phyloP scores from a whole-genome alignment of 805 yeast species.

The Saccharomyces jurei region DNA sequence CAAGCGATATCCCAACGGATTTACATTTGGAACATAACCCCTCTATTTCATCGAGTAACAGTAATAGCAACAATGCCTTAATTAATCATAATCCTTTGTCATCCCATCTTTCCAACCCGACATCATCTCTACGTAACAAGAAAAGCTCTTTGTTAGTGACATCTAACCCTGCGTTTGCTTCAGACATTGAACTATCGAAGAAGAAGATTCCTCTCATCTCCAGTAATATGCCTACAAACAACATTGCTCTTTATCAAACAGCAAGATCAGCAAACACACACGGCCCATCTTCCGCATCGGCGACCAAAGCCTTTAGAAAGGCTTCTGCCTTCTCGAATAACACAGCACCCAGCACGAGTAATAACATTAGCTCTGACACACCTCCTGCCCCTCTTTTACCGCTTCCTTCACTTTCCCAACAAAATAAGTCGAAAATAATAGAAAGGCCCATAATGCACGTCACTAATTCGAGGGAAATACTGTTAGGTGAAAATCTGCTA shows the following conservation, averaged over 20 bases:
- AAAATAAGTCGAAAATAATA: conserved; percentile 9
- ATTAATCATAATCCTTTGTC: conserved; percentile 26
- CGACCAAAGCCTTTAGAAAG: background rate
- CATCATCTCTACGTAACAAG: conserved; percentile 24
- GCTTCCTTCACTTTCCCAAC: background rate
- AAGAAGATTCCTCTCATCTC: background rate
- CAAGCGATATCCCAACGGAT: background rate
- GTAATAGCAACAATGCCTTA: background rate
- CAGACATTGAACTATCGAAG: background rate
- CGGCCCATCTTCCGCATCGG: background rate
- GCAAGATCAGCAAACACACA: background rate
- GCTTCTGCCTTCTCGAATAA: background rate
- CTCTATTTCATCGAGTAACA: background rate
- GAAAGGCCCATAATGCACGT: conserved; percentile 20
- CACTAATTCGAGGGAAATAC: conserved; percentile 22
- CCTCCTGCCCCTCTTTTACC: background rate
- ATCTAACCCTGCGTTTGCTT: conserved; percentile 2
- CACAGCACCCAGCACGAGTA: background rate
- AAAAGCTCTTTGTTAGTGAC: conserved; percentile 30
- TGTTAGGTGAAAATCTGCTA: conserved; percentile 11
- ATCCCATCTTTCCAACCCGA: conserved; percentile 21
- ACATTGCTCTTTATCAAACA: background rate
- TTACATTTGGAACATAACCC: background rate
- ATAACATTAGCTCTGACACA: background rate
- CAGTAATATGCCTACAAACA: background rate